Evolutionary conservation across 2,329 filamentous ascomycete genomes (phyloP).

Genomic region (Monilinia aucupariae): DNA sequence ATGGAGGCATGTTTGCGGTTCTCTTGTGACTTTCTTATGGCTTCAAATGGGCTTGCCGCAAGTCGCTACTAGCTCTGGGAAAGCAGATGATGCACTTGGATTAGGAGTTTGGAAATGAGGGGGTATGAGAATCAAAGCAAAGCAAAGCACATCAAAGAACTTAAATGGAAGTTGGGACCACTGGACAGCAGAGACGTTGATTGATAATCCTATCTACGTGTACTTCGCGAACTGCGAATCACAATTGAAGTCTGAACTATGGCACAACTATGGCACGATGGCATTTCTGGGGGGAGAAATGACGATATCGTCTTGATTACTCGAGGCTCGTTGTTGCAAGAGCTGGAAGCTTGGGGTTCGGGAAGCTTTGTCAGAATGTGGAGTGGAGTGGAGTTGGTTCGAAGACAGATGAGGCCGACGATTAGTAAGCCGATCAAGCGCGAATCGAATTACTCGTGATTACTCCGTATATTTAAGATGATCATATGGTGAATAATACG

Average conservation of each 20-base stretch:
- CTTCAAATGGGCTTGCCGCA: neutral
- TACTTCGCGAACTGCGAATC: neutral
- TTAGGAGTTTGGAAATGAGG: neutral
- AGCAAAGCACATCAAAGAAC: neutral
- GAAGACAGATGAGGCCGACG: too few relatives aligned
- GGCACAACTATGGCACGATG: neutral
- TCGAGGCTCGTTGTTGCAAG: too few relatives aligned
- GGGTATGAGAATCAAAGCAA: neutral
- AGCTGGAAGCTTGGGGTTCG: too few relatives aligned
- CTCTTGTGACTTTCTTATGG: neutral
- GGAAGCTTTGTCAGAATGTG: too few relatives aligned
- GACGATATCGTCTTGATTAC: neutral
- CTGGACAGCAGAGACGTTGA: conserved; percentile 8
- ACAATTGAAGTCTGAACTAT: neutral
- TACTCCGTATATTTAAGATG: too few relatives aligned
- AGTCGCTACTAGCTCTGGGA: neutral
- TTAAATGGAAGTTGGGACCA: neutral
- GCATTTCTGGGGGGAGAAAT: conserved; percentile 11
- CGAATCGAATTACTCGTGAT: too few relatives aligned
- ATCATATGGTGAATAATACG: too few relatives aligned
- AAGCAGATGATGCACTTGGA: neutral
- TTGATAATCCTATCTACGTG: conserved; percentile 19
- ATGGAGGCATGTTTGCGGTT: conserved; percentile 13
- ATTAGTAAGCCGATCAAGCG: too few relatives aligned
- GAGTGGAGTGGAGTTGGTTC: too few relatives aligned